Percentiles rank a stretch among this genome's conserved stretches.
These are phyloP conservation scores for Gentiana straminea DNA, from an alignment of 257 asterid species.

Conservation along the genomic window DNA sequence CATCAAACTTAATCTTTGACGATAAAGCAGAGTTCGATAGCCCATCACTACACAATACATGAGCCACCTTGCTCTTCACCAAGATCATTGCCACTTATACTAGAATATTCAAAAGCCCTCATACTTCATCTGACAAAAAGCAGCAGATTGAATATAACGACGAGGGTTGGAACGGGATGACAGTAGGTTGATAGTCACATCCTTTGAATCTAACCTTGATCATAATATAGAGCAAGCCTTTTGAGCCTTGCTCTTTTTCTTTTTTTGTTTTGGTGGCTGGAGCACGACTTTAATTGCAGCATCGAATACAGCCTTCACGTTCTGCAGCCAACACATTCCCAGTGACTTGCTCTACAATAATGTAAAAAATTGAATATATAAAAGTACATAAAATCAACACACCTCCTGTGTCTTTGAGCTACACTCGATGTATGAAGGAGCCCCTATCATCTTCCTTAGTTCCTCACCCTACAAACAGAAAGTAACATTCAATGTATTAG, in stretches of 20 bases:
- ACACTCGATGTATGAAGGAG: slow-evolving; percentile 75
- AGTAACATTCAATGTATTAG: too few species aligned
- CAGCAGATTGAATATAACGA: slow-evolving; percentile 18
- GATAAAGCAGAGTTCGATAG: slow-evolving; percentile 13
- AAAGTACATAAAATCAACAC: too few species aligned
- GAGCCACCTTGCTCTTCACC: slow-evolving; percentile 32
- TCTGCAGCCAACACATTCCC: slow-evolving; percentile 24
- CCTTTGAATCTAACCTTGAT: slow-evolving; percentile 20
- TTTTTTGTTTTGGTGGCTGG: too few species aligned
- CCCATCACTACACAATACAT: slow-evolving; percentile 6
- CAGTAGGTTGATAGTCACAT: slow-evolving; percentile 3
- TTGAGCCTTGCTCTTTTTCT: too few species aligned
- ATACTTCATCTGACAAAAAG: slow-evolving; percentile 36
- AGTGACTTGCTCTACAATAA: slow-evolving; percentile 7
- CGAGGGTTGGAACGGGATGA: slow-evolving; percentile 6
- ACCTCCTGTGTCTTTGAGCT: slow-evolving; percentile 95
- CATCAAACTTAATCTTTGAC: background rate
- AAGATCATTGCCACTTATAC: slow-evolving; percentile 32
- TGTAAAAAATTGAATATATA: background rate
- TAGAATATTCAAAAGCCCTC: slow-evolving; percentile 29
- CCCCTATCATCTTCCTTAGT: slow-evolving; percentile 66
- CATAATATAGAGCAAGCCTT: too few species aligned
- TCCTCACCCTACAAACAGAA: slow-evolving; percentile 58
- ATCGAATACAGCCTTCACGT: slow-evolving; percentile 43
- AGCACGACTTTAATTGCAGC: too few species aligned